Base-by-base conservation (phyloP, 177 flowering plant species). In the Vitis hybrid region DNA sequence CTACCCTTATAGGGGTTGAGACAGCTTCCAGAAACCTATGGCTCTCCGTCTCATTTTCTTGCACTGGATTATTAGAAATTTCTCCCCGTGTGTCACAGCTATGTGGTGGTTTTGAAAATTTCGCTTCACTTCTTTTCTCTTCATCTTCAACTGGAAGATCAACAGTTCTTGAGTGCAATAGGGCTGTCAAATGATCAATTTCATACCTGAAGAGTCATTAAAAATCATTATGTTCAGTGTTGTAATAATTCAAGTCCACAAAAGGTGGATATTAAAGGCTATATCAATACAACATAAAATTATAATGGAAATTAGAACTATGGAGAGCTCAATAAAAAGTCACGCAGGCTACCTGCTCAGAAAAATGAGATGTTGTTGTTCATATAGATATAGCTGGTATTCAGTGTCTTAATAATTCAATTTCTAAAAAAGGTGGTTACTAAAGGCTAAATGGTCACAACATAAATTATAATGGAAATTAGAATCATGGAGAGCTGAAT, bases 151-250 rank as follows among this genome's bases (percentile, higher is more conserved):
- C 32, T 18, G 85, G 55, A 17, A 19, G 54, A 70, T 87, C 91
- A 66, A 59, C 72, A 62, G 87, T 82, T 79, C 86, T 87, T 52
- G 97, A 83, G 45, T 60, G 93, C 71, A 95, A 64, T 34, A 95
- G 74, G 52, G 83, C 82, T 52, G 86, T 88, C 82, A 95, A 75
- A 30, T 73, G 93, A 52, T 89, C 89, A 78, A 93, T 82, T 75
- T 95, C 96, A 56, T 84, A 82, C 73, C 99, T 95, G 90, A 57
- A 70, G 10, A 67, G 48, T 12, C 64, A 73, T 48, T 30, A 4
- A 60, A 56, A 59, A 15, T 72, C 49, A 65, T 15, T 3, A 18
- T 57, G 18, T 3, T 26, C 6, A 58, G 8, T 7, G 50, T 49
- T 4, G 17, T 10, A 34, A 66, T 3, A 4, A 45, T 50, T 26